These are phyloP conservation scores for Cryptococcus hybrid DNA, from an alignment of 1,284 basidiomycete genomes.

Conservation along the genomic window DNA sequence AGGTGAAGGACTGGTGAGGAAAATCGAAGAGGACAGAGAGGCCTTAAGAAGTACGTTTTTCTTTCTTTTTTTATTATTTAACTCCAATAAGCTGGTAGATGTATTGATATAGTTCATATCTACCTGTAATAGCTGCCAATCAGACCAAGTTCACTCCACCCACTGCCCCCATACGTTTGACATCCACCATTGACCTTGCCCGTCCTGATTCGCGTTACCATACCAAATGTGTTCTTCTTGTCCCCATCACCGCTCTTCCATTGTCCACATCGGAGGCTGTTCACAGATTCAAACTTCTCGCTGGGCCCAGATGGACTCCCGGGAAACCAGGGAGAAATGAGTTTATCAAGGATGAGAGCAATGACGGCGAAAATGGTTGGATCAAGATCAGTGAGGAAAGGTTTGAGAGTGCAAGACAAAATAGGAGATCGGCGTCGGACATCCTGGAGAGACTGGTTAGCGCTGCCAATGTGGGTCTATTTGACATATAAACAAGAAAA, in stretches of 20 bases:
- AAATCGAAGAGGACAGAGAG: conserved; percentile 80
- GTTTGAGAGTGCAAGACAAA: conserved; percentile 72
- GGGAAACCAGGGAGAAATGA: conserved; percentile 56
- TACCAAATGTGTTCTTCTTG: conserved; percentile 66
- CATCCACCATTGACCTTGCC: conserved; percentile 71
- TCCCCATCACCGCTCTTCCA: conserved; percentile 68
- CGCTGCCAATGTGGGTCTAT: conserved; percentile 66
- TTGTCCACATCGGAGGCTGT: conserved; percentile 61
- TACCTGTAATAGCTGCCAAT: conserved; percentile 32
- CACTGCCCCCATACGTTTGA: conserved; percentile 59
- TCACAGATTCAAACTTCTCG: conserved; percentile 76
- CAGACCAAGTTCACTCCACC: conserved; percentile 68
- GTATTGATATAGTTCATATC: not conserved
- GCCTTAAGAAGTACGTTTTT: conserved; percentile 68
- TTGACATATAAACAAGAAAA: not conserved
- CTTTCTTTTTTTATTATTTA: not conserved
- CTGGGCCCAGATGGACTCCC: conserved; percentile 76
- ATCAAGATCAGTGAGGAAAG: conserved; percentile 83
- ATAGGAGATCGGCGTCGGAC: conserved; percentile 82
- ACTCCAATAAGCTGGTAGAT: not conserved
- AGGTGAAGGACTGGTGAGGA: conserved; percentile 66
- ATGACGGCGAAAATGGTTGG: conserved; percentile 51
- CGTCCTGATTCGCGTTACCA: conserved; percentile 64
- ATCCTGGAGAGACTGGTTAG: conserved; percentile 66
- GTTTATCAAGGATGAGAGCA: conserved; percentile 20